Conservation (phyloP, 345 rosid genomes). For the Brassica rapa region DNA sequence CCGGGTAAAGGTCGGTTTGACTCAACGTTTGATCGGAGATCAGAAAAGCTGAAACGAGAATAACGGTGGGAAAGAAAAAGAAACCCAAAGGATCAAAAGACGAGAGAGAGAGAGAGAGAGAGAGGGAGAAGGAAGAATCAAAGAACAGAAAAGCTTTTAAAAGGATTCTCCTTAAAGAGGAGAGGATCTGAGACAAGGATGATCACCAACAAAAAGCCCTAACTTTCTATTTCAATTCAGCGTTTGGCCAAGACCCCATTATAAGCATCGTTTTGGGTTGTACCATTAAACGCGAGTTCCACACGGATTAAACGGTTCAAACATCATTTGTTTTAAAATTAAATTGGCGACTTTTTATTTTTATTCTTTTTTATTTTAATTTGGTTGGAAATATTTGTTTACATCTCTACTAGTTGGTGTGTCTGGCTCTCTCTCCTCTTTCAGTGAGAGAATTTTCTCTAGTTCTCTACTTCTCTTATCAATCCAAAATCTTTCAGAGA, state of each 20-base stretch:
- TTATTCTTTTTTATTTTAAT: no score
- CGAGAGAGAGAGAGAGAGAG: neutral
- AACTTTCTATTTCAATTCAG: slow-evolving; percentile 16
- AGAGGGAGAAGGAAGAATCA: slow-evolving; percentile 12
- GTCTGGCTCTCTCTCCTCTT: no score
- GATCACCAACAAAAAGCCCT: slow-evolving; percentile 25
- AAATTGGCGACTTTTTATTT: slow-evolving; percentile 2
- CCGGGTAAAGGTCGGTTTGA: slow-evolving; percentile 13
- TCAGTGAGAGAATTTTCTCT: no score
- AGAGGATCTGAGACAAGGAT: slow-evolving; percentile 26
- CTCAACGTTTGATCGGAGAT: slow-evolving; percentile 30
- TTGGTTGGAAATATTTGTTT: no score
- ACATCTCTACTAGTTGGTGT: no score
- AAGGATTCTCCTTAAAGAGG: neutral
- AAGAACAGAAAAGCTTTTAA: neutral
- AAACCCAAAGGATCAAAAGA: neutral
- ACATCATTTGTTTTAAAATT: neutral
- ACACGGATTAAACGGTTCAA: slow-evolving; percentile 65
- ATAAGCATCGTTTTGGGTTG: slow-evolving; percentile 28
- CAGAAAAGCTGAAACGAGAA: slow-evolving; percentile 16
- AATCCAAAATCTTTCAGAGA: no score
- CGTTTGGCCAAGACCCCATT: slow-evolving; percentile 2
- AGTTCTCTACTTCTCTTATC: no score
- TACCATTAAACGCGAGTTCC: slow-evolving; percentile 52
- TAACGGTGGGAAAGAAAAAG: neutral